Evolutionary conservation across 495 filamentous ascomycete genomes (phyloP), one percentile per base, ranked within the genome.

Genomic region (Immersiella caudata): DNA sequence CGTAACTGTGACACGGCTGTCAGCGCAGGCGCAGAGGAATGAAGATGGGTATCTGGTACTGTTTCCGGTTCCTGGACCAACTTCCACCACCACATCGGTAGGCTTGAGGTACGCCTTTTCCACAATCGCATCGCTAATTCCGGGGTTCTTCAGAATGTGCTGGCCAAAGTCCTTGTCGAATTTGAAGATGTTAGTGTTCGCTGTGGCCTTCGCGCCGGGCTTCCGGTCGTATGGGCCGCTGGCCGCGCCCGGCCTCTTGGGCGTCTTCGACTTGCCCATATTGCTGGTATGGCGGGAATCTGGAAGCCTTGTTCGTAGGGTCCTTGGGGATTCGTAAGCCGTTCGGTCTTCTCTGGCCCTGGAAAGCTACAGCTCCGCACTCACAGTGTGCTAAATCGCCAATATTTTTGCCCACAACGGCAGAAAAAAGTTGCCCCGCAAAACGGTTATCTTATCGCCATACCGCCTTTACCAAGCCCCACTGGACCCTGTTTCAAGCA

Each of bases 81-180:
- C 75, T 67, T 80, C 78, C 20, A 80, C 76, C 3, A 87, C 80
- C 7, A 90, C 87, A 80, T 97, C 94, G 36, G 90, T 93, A 55
- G 94, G 94, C 73, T 97, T 96, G 20, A 98, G 86, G 64, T 87
- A 86, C 26, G 94, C 92, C 79, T 98, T 98, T 60, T 91, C 85
- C 29, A 85, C 83, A 56, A 96, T 97, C 25, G 90, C 90, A 75
- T 93, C 88, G 20, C 93, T 92, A 65, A 98, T 92, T 66, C 93
- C 93, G 20, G 94, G 94, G 79, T 98, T 97, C 81, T 96, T 97
- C 71, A 98, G 84, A 63, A 98, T 92, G 78, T 98, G 94, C 81
- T 98, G 94, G 68, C 94, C 80, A 58, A 76, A 78, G 66, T 82
- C 80, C 67, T 80, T 81, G 75, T 81, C 82, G 76, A 86, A 86